Base-by-base conservation (phyloP, 2,329 filamentous ascomycete species). In the Colletotrichum orchidophilum region DNA sequence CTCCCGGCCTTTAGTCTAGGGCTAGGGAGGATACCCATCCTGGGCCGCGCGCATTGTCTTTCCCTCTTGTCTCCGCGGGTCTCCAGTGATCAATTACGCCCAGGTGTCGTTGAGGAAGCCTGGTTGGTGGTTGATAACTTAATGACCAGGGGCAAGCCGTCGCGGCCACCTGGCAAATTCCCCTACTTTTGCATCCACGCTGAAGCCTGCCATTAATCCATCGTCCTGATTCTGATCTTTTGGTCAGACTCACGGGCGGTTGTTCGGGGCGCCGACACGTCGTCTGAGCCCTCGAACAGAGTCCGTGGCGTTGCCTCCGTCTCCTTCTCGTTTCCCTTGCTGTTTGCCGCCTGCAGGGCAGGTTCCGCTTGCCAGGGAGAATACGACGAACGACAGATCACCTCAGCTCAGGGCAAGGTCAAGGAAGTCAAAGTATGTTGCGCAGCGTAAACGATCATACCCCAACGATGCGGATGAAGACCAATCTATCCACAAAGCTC, bases 251-350 rank as follows among this genome's bases (percentile, higher is more conserved):
- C 63, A 66, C 26, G 31, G 35, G 61, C 57, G 21, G 15, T 53
- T 27, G 27, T 24, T 46, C 18, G n/a, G 24, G 57, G 46, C 54
- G 52, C 57, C 42, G 50, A 70, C 58, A 60, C 46, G 13, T 35
- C n/a, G n/a, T 12, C 39, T 42, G 39, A 55, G 31, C n/a, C 21
- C 63, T 35, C 39, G 31, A 21, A 58, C 58, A 52, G 39, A 33
- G 31, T 67, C 68, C 52, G 68, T 71, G 58, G 64, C 57, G 61
- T 71, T 33, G 66, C 46, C 50, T 39, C 67, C 39, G 29, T 26
- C 33, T 42, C 49, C 53, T 70, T 24, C 33, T 39, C 63, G 59
- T 53, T 55, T 27, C 58, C 61, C 27, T 42, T 61, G 50, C 49
- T 64, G 66, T 53, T 46, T 21, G 5, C 15, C 50, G 42, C 27